Conservation (phyloP, 139 green algal species). For the Chlamydomonas applanata region DNA sequence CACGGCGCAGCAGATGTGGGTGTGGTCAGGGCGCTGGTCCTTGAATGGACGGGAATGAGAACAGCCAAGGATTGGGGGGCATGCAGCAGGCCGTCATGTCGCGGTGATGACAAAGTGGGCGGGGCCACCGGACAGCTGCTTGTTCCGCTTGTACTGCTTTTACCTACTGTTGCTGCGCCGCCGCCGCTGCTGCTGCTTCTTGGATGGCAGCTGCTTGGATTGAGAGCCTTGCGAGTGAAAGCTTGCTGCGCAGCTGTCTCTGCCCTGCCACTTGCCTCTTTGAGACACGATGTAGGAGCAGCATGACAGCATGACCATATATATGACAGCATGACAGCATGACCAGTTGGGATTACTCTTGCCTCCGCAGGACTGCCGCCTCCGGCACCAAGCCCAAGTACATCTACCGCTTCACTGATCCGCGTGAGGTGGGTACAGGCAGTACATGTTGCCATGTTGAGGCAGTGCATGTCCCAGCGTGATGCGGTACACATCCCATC, state of each 20-base stretch:
- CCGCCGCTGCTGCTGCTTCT: neutral
- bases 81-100: too few relatives aligned
- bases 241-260: neutral
- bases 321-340: too few relatives aligned
- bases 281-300: neutral
- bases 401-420: slow-evolving; percentile 47
- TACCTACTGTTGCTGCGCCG: neutral
- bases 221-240: neutral
- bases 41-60: too few relatives aligned
- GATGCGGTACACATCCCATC: too few relatives aligned
- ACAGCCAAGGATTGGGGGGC: too few relatives aligned
- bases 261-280: neutral
- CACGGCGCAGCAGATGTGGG: too few relatives aligned
- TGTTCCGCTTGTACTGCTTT: neutral
- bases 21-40: too few relatives aligned
- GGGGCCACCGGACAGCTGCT: too few relatives aligned
- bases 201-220: neutral
- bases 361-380: slow-evolving; percentile 17
- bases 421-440: slow-evolving; percentile 42
- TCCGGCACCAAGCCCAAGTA: slow-evolving; percentile 21
- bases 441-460: too few relatives aligned
- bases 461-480: too few relatives aligned
- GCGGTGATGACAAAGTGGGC: too few relatives aligned
- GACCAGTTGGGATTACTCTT: too few relatives aligned
- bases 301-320: neutral